Percentiles rank a stretch among this genome's conserved stretches.
Evolutionary conservation across 2,329 filamentous ascomycete species (phyloP).

Genomic region (Fusarium annulatum): DNA sequence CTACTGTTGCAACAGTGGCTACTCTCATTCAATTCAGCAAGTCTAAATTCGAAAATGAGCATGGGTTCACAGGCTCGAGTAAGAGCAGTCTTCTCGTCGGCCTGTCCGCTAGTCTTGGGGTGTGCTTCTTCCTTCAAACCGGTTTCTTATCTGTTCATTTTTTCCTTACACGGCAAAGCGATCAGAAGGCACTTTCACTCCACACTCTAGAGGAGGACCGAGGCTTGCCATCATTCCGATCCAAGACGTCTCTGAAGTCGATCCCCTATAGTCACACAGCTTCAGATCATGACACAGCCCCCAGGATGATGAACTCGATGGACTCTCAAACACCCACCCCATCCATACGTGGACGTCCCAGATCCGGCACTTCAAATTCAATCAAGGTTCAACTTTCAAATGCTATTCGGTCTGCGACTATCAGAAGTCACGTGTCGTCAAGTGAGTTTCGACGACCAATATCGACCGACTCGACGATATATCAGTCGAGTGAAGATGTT

Average conservation of each 20-base stretch:
- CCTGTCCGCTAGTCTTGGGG: conserved; percentile 56
- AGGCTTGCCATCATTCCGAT: conserved; percentile 41
- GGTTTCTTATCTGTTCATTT: conserved; percentile 60
- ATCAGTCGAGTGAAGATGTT: conserved; percentile 64
- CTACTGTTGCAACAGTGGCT: conserved; percentile 58
- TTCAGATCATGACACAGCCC: conserved; percentile 47
- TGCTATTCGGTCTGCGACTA: conserved; percentile 66
- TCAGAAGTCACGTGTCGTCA: conserved; percentile 64
- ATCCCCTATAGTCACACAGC: conserved; percentile 63
- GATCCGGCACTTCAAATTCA: conserved; percentile 40
- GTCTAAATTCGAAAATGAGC: conserved; percentile 25
- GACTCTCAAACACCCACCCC: conserved; percentile 56
- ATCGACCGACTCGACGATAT: conserved; percentile 60
- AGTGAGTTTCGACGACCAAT: conserved; percentile 56
- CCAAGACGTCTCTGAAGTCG: conserved; percentile 56
- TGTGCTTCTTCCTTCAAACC: conserved; percentile 61
- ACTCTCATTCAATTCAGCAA: conserved; percentile 55
- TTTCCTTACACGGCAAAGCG: conserved; percentile 49
- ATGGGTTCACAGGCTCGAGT: conserved; percentile 19
- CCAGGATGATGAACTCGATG: conserved; percentile 49
- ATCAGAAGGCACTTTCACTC: conserved; percentile 34
- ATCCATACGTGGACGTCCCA: conserved; percentile 51
- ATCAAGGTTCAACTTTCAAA: conserved; percentile 55
- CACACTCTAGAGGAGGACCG: conserved; percentile 40
- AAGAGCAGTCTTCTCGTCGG: conserved; percentile 55